Percentiles rank a stretch among this genome's conserved stretches.
Evolutionary conservation across 2,329 filamentous ascomycete species (phyloP).

Genomic region (Falciphora oryzae): DNA sequence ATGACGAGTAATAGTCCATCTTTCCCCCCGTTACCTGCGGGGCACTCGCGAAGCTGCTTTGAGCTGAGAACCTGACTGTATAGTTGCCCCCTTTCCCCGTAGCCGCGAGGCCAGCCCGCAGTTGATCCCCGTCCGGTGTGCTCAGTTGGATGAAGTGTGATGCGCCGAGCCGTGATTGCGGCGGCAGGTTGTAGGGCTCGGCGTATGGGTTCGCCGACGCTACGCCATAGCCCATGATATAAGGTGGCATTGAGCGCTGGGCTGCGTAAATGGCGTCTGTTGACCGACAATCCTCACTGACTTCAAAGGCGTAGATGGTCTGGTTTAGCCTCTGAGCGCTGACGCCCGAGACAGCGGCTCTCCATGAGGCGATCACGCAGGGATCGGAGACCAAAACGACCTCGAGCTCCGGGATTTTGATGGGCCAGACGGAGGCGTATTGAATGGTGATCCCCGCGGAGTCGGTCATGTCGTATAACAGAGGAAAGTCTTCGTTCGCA

Average conservation of each 20-base stretch:
- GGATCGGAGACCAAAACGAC: constrained; percentile 15
- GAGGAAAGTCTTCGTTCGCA: constrained; percentile 15
- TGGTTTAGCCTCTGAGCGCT: constrained; percentile 15
- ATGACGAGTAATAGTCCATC: constrained; percentile 20
- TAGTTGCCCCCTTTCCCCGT: constrained; percentile 14
- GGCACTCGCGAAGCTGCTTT: constrained; percentile 16
- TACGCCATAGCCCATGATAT: constrained; percentile 13
- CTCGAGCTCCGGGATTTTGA: constrained; percentile 13
- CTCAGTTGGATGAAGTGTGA: constrained; percentile 12
- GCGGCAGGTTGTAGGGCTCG: constrained; percentile 16
- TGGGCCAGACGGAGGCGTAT: constrained; percentile 19
- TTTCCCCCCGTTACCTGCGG: constrained; percentile 14
- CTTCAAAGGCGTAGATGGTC: constrained; percentile 17
- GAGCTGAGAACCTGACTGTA: constrained; percentile 16
- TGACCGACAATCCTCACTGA: constrained; percentile 15
- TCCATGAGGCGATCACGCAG: constrained; percentile 14
- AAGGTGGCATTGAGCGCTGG: constrained; percentile 8
- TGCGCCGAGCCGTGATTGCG: constrained; percentile 15
- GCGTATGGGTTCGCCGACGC: constrained; percentile 14
- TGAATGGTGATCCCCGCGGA: constrained; percentile 13
- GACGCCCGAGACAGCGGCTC: constrained; percentile 12
- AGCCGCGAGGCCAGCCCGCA: constrained; percentile 13
- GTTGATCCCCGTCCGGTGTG: constrained; percentile 10
- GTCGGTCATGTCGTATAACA: constrained; percentile 16
- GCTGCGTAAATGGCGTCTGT: constrained; percentile 13